phyloP scores from a whole-genome alignment of 176 grass and related monocot species.

The Avena sativa region DNA sequence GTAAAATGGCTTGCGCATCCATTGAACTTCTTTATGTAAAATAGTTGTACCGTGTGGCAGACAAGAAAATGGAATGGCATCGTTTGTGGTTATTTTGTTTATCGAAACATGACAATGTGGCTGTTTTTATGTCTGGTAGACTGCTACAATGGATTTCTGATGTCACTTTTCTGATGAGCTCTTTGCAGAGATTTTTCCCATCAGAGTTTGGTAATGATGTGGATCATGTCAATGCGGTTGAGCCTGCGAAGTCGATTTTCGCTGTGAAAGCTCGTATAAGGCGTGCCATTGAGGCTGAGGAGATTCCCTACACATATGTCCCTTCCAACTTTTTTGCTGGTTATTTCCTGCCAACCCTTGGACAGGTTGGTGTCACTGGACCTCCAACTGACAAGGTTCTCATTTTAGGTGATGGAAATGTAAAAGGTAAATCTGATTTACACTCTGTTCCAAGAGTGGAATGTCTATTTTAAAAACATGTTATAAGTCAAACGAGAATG shows the following conservation, averaged over 20 bases:
- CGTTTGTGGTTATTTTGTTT: neutral
- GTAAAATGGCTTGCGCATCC: neutral
- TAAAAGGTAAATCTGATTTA: conserved; percentile 41
- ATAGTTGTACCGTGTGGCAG: neutral
- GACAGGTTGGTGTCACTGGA: neutral
- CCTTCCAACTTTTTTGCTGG: neutral
- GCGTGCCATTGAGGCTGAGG: neutral
- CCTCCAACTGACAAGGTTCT: conserved; percentile 50
- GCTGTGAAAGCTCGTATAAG: neutral
- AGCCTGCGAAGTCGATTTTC: neutral
- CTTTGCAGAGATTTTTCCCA: conserved; percentile 58
- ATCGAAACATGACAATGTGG: neutral
- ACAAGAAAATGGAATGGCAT: neutral
- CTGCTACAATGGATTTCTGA: neutral
- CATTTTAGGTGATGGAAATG: conserved; percentile 53
- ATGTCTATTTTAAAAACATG: neutral
- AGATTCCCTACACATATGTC: neutral
- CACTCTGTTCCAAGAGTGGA: neutral
- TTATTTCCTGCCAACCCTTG: neutral
- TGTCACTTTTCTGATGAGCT: neutral
- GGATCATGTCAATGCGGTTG: conserved; percentile 13
- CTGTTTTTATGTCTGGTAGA: neutral
- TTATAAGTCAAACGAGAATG: too few relatives aligned
- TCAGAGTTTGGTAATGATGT: conserved; percentile 61
- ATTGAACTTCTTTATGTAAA: neutral